phyloP scores from a whole-genome alignment of 176 grass and related monocot species.

The Puya raimondii region DNA sequence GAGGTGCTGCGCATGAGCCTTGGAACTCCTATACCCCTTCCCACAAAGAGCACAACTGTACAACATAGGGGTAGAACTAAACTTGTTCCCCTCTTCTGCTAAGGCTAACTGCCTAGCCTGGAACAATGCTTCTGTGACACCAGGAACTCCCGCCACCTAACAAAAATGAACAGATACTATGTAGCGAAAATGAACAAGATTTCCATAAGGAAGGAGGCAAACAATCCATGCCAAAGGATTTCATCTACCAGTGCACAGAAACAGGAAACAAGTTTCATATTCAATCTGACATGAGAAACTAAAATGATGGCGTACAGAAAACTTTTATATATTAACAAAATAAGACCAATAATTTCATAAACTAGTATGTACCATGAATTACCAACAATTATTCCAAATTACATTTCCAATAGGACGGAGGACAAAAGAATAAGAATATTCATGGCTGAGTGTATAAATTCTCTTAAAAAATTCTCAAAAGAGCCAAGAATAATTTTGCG shows the following conservation, averaged over 20 bases:
- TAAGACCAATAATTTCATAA: no score
- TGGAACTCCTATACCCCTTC: conserved; percentile 75
- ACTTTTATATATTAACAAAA: no score
- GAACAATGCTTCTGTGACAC: conserved; percentile 79
- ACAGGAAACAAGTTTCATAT: no score
- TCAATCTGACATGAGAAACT: no score
- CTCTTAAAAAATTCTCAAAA: no score
- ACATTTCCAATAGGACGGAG: background rate
- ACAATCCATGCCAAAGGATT: background rate
- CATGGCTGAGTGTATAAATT: no score
- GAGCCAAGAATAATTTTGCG: no score
- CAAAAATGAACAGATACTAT: background rate
- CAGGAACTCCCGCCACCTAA: conserved; percentile 86
- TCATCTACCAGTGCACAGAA: no score
- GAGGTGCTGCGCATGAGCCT: conserved; percentile 81
- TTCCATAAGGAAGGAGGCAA: background rate
- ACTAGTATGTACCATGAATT: no score
- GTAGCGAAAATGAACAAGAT: conserved; percentile 8
- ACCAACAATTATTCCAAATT: no score
- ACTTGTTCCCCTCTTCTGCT: conserved; percentile 51
- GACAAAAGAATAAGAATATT: background rate
- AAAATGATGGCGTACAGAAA: no score
- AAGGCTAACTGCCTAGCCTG: conserved; percentile 63
- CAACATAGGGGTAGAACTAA: conserved; percentile 45
- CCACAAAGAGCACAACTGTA: conserved; percentile 89